These are phyloP conservation scores for Cardamine resedifolia DNA, from an alignment of 345 rosid genomes.

Conservation along the genomic window DNA sequence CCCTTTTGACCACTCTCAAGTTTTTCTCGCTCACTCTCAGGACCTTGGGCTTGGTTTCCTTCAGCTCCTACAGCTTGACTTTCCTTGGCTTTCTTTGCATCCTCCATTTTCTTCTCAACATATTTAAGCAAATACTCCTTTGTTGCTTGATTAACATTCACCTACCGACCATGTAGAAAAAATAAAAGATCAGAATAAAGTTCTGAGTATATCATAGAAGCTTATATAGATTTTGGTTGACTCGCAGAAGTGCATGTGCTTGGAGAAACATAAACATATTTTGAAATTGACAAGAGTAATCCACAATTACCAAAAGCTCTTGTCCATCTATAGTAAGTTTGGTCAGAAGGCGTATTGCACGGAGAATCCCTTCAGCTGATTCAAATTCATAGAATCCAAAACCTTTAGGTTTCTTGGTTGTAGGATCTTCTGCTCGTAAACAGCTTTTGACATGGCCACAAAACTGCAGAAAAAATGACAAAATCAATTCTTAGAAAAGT, in stretches of 20 bases:
- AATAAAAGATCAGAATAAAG: not conserved
- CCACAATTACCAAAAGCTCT: constrained; percentile 73
- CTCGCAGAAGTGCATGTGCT: not conserved
- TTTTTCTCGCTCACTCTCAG: constrained; percentile 46
- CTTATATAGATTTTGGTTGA: not conserved
- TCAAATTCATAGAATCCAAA: constrained; percentile 98
- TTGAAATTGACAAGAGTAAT: not conserved
- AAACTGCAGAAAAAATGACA: constrained; percentile 48
- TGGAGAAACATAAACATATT: constrained; percentile 1
- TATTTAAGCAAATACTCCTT: constrained; percentile 74
- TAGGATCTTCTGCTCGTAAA: constrained; percentile 83
- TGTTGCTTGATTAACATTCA: constrained; percentile 91
- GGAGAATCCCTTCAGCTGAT: constrained; percentile 94
- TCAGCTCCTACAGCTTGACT: constrained; percentile 42
- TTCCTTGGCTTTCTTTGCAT: constrained; percentile 60
- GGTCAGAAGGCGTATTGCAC: constrained; percentile 84
- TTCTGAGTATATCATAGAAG: not conserved
- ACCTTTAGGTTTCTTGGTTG: constrained; percentile 77
- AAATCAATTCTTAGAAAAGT: constrained; percentile 3
- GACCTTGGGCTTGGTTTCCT: constrained; percentile 47
- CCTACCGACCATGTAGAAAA: constrained; percentile 40
- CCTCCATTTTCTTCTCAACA: constrained; percentile 79
- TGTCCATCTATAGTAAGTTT: constrained; percentile 91
- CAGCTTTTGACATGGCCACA: constrained; percentile 95
- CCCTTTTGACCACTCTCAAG: constrained; percentile 41